phyloP scores from a whole-genome alignment of 208 protist genomes.

The Trypanosoma melophagium region DNA sequence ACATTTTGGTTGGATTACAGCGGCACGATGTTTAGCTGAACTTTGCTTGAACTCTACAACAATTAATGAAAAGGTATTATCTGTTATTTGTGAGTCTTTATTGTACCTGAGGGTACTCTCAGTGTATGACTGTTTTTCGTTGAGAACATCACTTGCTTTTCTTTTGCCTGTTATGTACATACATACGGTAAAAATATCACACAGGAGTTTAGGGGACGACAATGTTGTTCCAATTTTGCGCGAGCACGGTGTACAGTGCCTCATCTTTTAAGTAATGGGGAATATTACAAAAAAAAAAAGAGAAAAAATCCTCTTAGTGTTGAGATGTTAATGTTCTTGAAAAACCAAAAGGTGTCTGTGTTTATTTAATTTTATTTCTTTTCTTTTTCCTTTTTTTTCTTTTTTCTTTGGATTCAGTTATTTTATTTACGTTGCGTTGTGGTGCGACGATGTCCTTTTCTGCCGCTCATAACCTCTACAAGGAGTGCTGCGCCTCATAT shows the following conservation, averaged over 20 bases:
- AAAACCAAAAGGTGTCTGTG: not conserved
- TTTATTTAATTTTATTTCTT: constrained; percentile 8
- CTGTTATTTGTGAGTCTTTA: constrained; percentile 20
- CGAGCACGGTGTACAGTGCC: constrained; percentile 2
- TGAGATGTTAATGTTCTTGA: not conserved
- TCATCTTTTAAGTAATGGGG: constrained; percentile 8
- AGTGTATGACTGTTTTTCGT: constrained; percentile 31
- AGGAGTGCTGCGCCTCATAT: constrained; percentile 63
- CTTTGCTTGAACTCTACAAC: constrained; percentile 44
- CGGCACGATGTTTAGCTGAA: constrained; percentile 25
- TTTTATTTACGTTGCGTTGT: not conserved
- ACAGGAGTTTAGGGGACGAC: constrained; percentile 7
- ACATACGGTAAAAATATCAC: constrained; percentile 11
- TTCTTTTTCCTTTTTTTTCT: not conserved
- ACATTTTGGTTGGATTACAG: constrained; percentile 41
- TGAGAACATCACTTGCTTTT: constrained; percentile 41
- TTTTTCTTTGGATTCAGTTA: not conserved
- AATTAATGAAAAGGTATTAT: constrained; percentile 40
- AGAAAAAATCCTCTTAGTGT: not conserved
- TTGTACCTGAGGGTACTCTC: constrained; percentile 34
- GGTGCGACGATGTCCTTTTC: constrained; percentile 12
- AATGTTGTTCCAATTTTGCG: constrained; percentile 11
- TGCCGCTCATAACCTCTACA: constrained; percentile 37
- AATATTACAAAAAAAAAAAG: not conserved
- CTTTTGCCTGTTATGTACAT: constrained; percentile 29